Conservation (phyloP, 345 rosid genomes). For the Eucalyptus polyanthemos region DNA sequence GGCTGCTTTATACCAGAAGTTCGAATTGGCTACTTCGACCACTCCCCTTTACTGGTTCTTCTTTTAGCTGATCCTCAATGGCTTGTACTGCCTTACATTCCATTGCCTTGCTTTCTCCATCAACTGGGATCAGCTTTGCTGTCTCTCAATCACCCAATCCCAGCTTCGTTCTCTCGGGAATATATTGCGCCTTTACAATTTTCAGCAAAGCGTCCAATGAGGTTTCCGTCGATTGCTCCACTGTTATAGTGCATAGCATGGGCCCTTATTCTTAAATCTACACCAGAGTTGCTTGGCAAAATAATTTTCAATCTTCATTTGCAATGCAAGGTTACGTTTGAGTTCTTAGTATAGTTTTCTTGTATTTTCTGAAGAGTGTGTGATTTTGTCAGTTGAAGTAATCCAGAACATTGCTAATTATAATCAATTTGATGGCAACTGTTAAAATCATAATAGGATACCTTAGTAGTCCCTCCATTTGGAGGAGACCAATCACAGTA, state of each 20-base stretch:
- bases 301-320: neutral
- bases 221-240: neutral
- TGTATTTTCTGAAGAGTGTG: neutral
- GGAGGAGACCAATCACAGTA: neutral
- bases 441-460: neutral
- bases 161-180: neutral
- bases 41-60: neutral
- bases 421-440: neutral
- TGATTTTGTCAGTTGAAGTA: neutral
- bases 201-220: neutral
- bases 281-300: neutral
- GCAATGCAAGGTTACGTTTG: neutral
- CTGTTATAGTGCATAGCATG: neutral
- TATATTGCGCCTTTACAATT: rapidly evolving
- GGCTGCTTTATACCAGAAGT: neutral
- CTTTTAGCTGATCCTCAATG: neutral
- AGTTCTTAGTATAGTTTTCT: neutral
- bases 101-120: neutral
- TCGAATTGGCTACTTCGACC: neutral
- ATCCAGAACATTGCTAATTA: neutral
- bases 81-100: neutral
- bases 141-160: neutral
- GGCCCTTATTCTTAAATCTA: neutral
- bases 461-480: neutral
- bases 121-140: neutral